phyloP scores from a whole-genome alignment of 306 rosid species.

The Vigna nakashimae region DNA sequence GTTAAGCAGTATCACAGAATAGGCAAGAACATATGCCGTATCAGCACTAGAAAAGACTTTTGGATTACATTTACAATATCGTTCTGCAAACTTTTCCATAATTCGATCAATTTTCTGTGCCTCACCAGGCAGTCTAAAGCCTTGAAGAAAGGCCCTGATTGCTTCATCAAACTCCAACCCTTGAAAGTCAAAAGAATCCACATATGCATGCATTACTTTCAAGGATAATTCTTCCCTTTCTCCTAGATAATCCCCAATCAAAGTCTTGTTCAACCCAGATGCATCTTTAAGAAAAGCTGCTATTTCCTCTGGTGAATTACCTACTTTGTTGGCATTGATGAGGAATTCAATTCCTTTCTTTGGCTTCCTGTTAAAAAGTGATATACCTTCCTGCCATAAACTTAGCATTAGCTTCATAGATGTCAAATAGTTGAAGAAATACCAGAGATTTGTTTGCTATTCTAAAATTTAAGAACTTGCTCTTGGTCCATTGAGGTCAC shows the following conservation, averaged over 20 bases:
- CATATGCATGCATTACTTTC: conserved; percentile 97
- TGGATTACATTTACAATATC: conserved; percentile 95
- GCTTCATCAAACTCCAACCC: conserved; percentile 97
- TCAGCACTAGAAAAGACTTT: conserved; percentile 96
- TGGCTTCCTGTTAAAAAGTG: conserved; percentile 96
- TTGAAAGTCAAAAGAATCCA: conserved; percentile 96
- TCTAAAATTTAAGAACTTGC: conserved; percentile 37
- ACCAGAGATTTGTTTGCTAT: conserved; percentile 41
- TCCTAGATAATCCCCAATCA: conserved; percentile 98
- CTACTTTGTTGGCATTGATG: conserved; percentile 95
- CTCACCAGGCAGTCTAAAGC: conserved; percentile 99
- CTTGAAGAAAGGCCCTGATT: conserved; percentile 88
- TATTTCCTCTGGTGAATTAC: conserved; percentile 91
- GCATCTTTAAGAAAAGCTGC: conserved; percentile 96
- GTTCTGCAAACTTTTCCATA: conserved; percentile 98
- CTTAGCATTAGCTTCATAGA: conserved; percentile 58
- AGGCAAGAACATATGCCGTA: conserved; percentile 98
- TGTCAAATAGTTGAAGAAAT: conserved; percentile 37
- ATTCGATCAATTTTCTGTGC: conserved; percentile 98
- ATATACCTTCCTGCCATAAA: conserved; percentile 99
- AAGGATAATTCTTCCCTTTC: conserved; percentile 93
- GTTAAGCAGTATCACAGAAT: conserved; percentile 95
- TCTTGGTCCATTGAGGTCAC: too few species aligned
- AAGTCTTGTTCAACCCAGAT: conserved; percentile 90
- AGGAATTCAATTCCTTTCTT: conserved; percentile 98